These are phyloP conservation scores for Scenedesmus sp. DNA, from an alignment of 163 green algal genomes.

Conservation along the genomic window DNA sequence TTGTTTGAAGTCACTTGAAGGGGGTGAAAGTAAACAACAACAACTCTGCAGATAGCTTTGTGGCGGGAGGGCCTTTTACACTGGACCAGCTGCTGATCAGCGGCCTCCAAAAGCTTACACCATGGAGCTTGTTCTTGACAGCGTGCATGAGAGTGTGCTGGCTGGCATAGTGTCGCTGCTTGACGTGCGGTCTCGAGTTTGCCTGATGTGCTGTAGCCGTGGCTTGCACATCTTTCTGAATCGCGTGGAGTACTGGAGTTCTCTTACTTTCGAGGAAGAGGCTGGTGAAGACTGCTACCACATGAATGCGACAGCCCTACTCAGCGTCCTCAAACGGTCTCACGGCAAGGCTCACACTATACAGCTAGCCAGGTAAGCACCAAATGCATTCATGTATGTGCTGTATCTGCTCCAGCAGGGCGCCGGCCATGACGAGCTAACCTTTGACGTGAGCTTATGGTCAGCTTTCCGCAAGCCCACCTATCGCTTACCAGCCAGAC, in stretches of 20 bases:
- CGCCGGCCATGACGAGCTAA: background rate
- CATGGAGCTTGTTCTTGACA: constrained; percentile 4
- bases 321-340: constrained; percentile 36
- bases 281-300: background rate
- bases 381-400: background rate
- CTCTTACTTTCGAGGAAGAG: background rate
- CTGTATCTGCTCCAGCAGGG: background rate
- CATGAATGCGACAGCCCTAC: constrained; percentile 15
- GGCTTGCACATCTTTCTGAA: background rate
- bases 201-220: background rate
- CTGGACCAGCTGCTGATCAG: background rate
- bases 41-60: constrained; percentile 13
- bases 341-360: constrained; percentile 18
- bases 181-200: background rate
- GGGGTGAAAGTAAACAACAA: background rate
- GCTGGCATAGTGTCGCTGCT: background rate
- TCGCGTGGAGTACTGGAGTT: background rate
- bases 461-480: background rate
- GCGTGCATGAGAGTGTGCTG: constrained; percentile 19
- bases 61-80: background rate
- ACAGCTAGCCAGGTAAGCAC: constrained; percentile 35
- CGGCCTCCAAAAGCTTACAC: background rate
- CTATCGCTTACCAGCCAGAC: background rate
- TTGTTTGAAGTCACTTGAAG: background rate
- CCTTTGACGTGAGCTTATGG: background rate